phyloP scores from a whole-genome alignment of 2,329 filamentous ascomycete species.

The Domatiomyces catenatus region DNA sequence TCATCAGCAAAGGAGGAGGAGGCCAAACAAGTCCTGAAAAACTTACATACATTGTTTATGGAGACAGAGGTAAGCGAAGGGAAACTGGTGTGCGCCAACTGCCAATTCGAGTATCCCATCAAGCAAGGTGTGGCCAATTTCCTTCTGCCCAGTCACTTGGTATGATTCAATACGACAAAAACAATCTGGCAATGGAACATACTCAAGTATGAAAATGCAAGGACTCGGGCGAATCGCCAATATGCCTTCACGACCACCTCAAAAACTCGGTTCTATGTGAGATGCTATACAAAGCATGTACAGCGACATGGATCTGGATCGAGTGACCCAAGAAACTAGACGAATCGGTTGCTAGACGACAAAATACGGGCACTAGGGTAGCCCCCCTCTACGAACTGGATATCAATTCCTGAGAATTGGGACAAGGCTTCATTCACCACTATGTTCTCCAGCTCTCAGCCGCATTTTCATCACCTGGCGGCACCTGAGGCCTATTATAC shows the following conservation, averaged over 20 bases:
- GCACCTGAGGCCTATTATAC: not conserved
- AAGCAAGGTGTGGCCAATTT: slow-evolving; percentile 97
- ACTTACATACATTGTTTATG: slow-evolving; percentile 67
- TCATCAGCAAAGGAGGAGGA: slow-evolving; percentile 24
- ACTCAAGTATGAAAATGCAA: not conserved
- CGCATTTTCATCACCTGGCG: not conserved
- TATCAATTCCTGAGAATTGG: not conserved
- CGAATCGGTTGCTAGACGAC: not conserved
- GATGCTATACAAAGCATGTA: not conserved
- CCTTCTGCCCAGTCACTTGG: slow-evolving; percentile 79
- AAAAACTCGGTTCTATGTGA: too few species aligned
- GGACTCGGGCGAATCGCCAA: not conserved
- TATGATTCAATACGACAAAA: slow-evolving; percentile 9
- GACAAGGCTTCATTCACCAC: not conserved
- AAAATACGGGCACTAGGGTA: too few species aligned
- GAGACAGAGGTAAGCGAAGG: slow-evolving; percentile 85
- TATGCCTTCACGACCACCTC: not conserved
- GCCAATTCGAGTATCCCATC: slow-evolving; percentile 83
- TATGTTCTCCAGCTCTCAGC: not conserved
- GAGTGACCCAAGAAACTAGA: not conserved
- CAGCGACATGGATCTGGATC: not conserved
- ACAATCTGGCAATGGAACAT: not conserved
- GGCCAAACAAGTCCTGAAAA: slow-evolving; percentile 52
- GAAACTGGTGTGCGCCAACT: slow-evolving; percentile 77
- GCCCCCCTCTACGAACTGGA: not conserved